Base-by-base conservation (phyloP, 495 filamentous ascomycete species). In the Aspergillus indologenus region DNA sequence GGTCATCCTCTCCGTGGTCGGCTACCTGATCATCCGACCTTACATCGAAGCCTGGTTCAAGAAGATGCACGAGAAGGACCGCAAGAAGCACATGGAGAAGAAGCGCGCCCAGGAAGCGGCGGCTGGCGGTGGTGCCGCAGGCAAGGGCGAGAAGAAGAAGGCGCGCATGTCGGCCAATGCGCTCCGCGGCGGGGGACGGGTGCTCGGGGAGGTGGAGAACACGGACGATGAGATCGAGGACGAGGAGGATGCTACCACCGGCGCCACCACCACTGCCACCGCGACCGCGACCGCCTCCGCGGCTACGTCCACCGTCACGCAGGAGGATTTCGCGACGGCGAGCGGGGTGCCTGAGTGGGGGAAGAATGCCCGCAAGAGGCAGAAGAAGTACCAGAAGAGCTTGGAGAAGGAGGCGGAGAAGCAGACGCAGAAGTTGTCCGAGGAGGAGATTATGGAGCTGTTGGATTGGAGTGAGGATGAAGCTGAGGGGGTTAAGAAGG, bases 1-100 rank as follows among this genome's bases (percentile, higher is more conserved):
- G 29, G 69, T 90, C 23, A 69, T 87, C 57, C 74, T 81, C 56
- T 76, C 87, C 50, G 82, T 86, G 15, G 74, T 86, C 49, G 76
- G 74, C 65, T 90, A 90, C 72, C 45, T 83, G 58, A 71, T 90
- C 17, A 58, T 90, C n/a, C 81, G 88, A 4, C 86, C 87, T 0
- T 87, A 85, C 65, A 74, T 90, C 54, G 83, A 67, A 68, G 76
- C 63, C 61, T 79, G 72, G 50, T 80, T 80, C 60, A 71, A 78
- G 15, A 75, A 81, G 54, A 78, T 82, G 65, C 77, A 83, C 11
- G 84, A 86, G 31, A 81, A 79, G 43, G 81, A 84, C 45, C 77
- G 74, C 26, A 76, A 78, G 12, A 80, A 79, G 66, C 75, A 80
- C 54, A 77, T 73, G 61, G 77, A 74, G 63, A 77, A 78, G 72